Percentiles rank a stretch among this genome's conserved stretches.
These are phyloP conservation scores for Cajanus cajan DNA, from an alignment of 306 rosid species.

Conservation along the genomic window DNA sequence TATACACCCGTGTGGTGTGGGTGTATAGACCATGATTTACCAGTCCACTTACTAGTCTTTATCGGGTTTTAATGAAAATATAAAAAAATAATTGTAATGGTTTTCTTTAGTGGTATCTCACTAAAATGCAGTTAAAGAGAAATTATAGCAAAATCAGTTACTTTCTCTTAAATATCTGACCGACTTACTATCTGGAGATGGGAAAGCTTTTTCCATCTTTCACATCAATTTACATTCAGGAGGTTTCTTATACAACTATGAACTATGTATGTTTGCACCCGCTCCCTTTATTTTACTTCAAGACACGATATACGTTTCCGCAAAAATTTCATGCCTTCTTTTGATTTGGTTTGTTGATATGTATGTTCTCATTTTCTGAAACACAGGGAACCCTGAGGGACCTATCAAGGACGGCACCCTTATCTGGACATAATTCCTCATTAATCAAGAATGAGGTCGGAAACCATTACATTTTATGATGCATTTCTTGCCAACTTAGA, in stretches of 20 bases:
- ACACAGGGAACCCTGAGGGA: conserved; percentile 71
- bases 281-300: not conserved
- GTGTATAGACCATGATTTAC: not conserved
- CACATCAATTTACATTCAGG: not conserved
- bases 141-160: not conserved
- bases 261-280: not conserved
- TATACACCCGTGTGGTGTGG: not conserved
- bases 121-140: not conserved
- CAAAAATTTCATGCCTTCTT: not conserved
- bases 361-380: conserved; percentile 21
- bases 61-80: not conserved
- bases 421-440: conserved; percentile 47
- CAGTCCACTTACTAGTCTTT: not conserved
- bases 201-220: not conserved
- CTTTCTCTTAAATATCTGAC: not conserved
- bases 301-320: not conserved
- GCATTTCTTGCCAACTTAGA: not conserved
- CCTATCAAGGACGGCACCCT: conserved; percentile 50
- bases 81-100: not conserved
- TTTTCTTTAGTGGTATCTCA: not conserved
- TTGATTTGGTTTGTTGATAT: conserved; percentile 1
- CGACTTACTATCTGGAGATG: not conserved
- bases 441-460: conserved; percentile 51
- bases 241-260: not conserved
- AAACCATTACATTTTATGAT: not conserved